Evolutionary conservation across 2,329 filamentous ascomycete species (phyloP).

Genomic region (Sphaerulina vaccinii): DNA sequence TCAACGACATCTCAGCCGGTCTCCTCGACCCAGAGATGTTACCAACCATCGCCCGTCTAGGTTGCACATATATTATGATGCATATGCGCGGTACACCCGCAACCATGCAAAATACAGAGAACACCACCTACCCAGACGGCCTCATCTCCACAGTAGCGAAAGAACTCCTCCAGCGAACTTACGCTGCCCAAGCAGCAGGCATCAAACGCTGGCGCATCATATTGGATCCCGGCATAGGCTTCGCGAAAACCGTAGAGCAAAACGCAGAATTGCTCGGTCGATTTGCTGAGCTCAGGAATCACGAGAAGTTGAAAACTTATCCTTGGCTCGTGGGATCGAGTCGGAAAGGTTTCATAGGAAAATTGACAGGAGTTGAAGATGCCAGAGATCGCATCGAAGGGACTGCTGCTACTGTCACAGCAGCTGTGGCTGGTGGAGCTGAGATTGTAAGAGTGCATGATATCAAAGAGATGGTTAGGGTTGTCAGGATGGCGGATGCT

Average conservation of each 20-base stretch:
- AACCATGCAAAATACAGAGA: constrained; percentile 69
- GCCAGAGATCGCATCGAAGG: constrained; percentile 74
- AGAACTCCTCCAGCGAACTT: constrained; percentile 70
- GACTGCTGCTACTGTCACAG: constrained; percentile 83
- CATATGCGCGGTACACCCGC: constrained; percentile 87
- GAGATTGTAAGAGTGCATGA: constrained; percentile 94
- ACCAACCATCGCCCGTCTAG: constrained; percentile 70
- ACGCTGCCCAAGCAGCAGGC: constrained; percentile 75
- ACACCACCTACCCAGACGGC: constrained; percentile 62
- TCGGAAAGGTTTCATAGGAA: constrained; percentile 85
- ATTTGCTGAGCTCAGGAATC: constrained; percentile 61
- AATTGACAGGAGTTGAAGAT: constrained; percentile 71
- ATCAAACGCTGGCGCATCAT: constrained; percentile 91
- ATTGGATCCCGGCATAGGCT: constrained; percentile 89
- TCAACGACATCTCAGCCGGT: constrained; percentile 93
- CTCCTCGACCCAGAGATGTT: constrained; percentile 79
- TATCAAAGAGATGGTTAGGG: constrained; percentile 78
- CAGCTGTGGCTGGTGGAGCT: constrained; percentile 80
- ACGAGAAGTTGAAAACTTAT: constrained; percentile 59
- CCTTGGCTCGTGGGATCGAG: constrained; percentile 90
- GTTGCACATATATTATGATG: constrained; percentile 81
- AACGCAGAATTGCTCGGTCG: constrained; percentile 76
- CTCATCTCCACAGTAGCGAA: constrained; percentile 63
- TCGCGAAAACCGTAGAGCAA: constrained; percentile 79
- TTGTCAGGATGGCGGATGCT: constrained; percentile 86